A percentile compares a stretch with the other conserved stretches of the same genome.
Conservation (phyloP, 768 basidiomycete species). For the Arthromyces matolae region DNA sequence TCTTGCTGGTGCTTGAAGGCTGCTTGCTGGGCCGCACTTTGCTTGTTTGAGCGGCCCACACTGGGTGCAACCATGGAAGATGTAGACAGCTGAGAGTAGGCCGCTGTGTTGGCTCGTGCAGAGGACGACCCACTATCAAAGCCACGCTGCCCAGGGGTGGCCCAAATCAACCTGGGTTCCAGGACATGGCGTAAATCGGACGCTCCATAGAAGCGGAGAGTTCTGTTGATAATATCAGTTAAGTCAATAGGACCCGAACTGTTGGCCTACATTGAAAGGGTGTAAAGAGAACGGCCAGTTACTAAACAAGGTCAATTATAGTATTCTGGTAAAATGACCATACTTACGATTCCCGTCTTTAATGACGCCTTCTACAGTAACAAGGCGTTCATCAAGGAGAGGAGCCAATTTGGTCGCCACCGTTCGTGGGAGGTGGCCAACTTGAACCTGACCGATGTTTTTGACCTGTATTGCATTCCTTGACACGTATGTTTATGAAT, state of each 20-base stretch:
- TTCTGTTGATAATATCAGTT: constrained; percentile 33
- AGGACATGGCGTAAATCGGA: constrained; percentile 55
- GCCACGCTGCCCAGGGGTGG: constrained; percentile 64
- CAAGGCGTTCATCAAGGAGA: constrained; percentile 56
- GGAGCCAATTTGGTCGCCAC: constrained; percentile 62
- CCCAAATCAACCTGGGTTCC: constrained; percentile 70
- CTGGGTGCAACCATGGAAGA: constrained; percentile 16
- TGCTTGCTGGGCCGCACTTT: constrained; percentile 42
- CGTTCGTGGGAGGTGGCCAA: constrained; percentile 72
- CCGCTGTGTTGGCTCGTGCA: no score
- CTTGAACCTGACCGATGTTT: constrained; percentile 71
- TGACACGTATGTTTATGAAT: not conserved
- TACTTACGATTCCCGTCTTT: constrained; percentile 64
- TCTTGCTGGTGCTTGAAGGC: constrained; percentile 47
- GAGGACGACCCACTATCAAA: no score
- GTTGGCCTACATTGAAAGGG: constrained; percentile 55
- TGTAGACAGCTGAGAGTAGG: constrained; percentile 5
- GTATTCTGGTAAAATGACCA: not conserved
- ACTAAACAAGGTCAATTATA: constrained; percentile 27
- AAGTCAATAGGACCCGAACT: not conserved
- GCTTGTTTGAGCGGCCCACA: constrained; percentile 14
- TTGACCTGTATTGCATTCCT: constrained; percentile 81
- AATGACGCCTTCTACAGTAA: constrained; percentile 71
- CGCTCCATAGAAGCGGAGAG: constrained; percentile 68
- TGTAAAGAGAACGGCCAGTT: constrained; percentile 42